Evolutionary conservation across 148 eudicot genomes (phyloP).

Genomic region (Vaccinium myrtillus): DNA sequence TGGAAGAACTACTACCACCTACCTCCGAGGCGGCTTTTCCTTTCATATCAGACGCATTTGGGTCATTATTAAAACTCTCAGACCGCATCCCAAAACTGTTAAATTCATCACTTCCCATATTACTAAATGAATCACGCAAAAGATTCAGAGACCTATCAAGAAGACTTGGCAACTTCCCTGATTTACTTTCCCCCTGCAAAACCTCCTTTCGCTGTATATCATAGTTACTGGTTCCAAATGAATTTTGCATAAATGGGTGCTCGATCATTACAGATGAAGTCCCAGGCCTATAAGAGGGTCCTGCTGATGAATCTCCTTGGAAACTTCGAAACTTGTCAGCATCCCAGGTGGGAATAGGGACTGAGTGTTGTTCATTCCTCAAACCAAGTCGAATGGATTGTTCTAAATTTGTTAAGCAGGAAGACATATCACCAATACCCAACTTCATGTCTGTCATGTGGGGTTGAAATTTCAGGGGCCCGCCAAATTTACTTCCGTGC

Average conservation of each 20-base stretch:
- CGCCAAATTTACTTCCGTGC: slow-evolving; percentile 60
- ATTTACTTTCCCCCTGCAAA: slow-evolving; percentile 23
- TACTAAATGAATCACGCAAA: slow-evolving; percentile 28
- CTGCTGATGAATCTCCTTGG: slow-evolving; percentile 41
- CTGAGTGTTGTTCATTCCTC: slow-evolving; percentile 31
- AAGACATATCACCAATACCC: slow-evolving; percentile 58
- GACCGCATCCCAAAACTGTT: slow-evolving; percentile 29
- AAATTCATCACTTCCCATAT: slow-evolving; percentile 28
- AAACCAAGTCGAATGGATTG: slow-evolving; percentile 38
- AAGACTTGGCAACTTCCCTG: slow-evolving; percentile 37
- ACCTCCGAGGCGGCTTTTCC: slow-evolving; percentile 37
- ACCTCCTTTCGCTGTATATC: slow-evolving; percentile 36
- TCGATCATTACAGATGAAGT: slow-evolving; percentile 43
- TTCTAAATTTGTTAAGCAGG: slow-evolving; percentile 39
- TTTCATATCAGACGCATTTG: slow-evolving; percentile 27
- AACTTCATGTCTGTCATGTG: slow-evolving; percentile 88
- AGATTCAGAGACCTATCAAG: slow-evolving; percentile 36
- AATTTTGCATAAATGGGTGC: slow-evolving; percentile 41
- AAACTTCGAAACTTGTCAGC: slow-evolving; percentile 44
- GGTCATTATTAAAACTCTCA: slow-evolving; percentile 23
- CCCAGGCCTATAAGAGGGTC: slow-evolving; percentile 45
- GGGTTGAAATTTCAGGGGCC: slow-evolving; percentile 47
- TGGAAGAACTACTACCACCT: slow-evolving; percentile 39
- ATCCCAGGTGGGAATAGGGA: slow-evolving; percentile 39
- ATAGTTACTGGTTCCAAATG: slow-evolving; percentile 40